Conservation (phyloP, 257 asterid genomes). For the Rhazya stricta region DNA sequence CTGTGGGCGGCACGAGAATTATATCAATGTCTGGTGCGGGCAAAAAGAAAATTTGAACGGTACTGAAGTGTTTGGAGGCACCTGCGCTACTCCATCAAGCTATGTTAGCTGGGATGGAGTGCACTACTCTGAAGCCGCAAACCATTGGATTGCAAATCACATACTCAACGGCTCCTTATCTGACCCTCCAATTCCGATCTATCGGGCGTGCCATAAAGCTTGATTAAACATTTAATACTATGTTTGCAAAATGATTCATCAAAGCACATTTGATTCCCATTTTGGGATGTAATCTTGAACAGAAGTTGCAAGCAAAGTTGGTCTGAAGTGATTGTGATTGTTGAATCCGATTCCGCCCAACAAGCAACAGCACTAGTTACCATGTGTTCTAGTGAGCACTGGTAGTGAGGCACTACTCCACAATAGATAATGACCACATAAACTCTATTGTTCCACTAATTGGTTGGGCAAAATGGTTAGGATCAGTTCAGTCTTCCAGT, state of each 20-base stretch:
- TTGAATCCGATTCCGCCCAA: background rate
- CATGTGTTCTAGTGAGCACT: background rate
- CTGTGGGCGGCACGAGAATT: slow-evolving; percentile 34
- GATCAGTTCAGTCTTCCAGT: background rate
- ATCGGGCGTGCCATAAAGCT: slow-evolving; percentile 35
- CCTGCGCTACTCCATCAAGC: slow-evolving; percentile 34
- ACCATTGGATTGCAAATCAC: slow-evolving; percentile 39
- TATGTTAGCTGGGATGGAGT: slow-evolving; percentile 47
- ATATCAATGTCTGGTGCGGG: slow-evolving; percentile 40
- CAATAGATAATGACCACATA: background rate
- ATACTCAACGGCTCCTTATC: slow-evolving; percentile 39
- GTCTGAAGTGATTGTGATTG: background rate
- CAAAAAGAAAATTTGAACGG: slow-evolving; percentile 27
- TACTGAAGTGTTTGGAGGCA: slow-evolving; percentile 27
- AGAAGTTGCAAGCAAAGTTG: background rate
- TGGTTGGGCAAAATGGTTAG: background rate
- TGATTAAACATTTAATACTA: slow-evolving; percentile 1
- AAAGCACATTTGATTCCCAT: background rate
- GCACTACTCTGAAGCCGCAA: slow-evolving; percentile 42
- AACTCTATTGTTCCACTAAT: background rate
- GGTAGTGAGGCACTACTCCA: background rate
- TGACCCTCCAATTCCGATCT: slow-evolving; percentile 32
- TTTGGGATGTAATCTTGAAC: background rate
- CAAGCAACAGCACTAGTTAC: background rate
- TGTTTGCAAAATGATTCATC: background rate